These are phyloP conservation scores for Oryza coarctata DNA, from an alignment of 176 grass and related monocot genomes.

Conservation along the genomic window DNA sequence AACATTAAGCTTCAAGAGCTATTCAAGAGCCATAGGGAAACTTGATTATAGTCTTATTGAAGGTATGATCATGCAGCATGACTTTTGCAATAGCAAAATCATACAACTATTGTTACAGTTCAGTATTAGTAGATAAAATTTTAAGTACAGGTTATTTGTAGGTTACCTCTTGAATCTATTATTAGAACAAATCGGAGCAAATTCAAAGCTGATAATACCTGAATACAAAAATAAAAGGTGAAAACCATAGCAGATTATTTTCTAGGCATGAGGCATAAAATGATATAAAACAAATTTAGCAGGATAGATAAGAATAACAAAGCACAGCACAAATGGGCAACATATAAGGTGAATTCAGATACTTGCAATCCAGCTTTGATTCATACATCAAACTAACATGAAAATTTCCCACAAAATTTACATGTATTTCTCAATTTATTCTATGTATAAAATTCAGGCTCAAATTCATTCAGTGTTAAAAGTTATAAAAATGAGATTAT, in stretches of 20 bases:
- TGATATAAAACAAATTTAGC: slow-evolving; percentile 4
- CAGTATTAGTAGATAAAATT: neutral
- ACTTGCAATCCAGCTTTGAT: neutral
- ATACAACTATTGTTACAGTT: neutral
- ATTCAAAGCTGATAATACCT: slow-evolving; percentile 89
- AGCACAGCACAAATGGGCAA: neutral
- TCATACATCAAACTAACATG: neutral
- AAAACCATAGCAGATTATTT: slow-evolving; percentile 15
- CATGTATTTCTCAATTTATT: neutral
- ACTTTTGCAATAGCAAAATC: slow-evolving; percentile 15
- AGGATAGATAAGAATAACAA: slow-evolving; percentile 21
- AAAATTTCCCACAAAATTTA: neutral
- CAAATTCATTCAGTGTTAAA: neutral
- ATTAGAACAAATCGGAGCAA: slow-evolving; percentile 77
- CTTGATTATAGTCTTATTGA: neutral
- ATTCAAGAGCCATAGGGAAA: neutral
- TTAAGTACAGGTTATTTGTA: neutral
- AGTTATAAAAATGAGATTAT: too few relatives aligned
- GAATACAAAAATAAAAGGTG: slow-evolving; percentile 26
- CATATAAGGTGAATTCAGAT: neutral
- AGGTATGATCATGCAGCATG: neutral
- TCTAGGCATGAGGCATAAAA: neutral
- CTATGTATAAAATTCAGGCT: neutral
- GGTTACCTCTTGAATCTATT: slow-evolving; percentile 76
- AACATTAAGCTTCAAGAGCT: neutral